Base-by-base conservation (phyloP, 2,329 filamentous ascomycete genomes). In the Penicillium corylophilum region DNA sequence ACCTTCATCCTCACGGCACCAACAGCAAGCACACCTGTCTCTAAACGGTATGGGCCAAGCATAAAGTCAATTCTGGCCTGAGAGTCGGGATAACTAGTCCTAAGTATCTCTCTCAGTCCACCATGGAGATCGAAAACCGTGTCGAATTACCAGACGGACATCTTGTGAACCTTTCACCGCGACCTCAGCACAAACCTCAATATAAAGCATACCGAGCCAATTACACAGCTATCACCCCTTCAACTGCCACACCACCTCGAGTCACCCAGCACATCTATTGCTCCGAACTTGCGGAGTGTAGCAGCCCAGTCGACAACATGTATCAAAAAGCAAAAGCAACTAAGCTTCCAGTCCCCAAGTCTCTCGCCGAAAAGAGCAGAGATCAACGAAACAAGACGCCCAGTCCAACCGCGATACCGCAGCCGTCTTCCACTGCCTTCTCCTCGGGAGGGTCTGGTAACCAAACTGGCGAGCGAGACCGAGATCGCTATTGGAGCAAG, bases 101-200 rank as follows among this genome's bases (percentile, higher is more conserved):
- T 10, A 2, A 22, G 28, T 33, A 35, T 44, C 29, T 7, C 22
- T 20, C 23, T 43, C 45, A 47, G 40, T 41, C 48, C 54, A 65
- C 54, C 24, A 70, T 70, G 67, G 63, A 63, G 39, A 24, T 55
- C 35, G 51, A 48, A 49, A 55, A 54, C 35, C 48, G 55, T 39
- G 55, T 69, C 41, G 56, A 66, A 52, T 51, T 67, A 40, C 63
- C 65, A 10, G 61, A 64, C 40, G 63, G 62, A 54, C 64, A 68
- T 43, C 48, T 68, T 10, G 59, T 69, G 44, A 69, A 67, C 44
- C 60, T 69, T 31, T 62, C 62, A 33, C 53, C 64, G 33, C 66
- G 65, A 47, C 50, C 54, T 28, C 55, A 54, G 39, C 44, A 36
- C 16, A 36, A 54, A 28, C 40, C 22, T 40, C 44, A 50, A 33